phyloP scores from a whole-genome alignment of 2,329 filamentous ascomycete genomes.

The Botrytis paeoniae region DNA sequence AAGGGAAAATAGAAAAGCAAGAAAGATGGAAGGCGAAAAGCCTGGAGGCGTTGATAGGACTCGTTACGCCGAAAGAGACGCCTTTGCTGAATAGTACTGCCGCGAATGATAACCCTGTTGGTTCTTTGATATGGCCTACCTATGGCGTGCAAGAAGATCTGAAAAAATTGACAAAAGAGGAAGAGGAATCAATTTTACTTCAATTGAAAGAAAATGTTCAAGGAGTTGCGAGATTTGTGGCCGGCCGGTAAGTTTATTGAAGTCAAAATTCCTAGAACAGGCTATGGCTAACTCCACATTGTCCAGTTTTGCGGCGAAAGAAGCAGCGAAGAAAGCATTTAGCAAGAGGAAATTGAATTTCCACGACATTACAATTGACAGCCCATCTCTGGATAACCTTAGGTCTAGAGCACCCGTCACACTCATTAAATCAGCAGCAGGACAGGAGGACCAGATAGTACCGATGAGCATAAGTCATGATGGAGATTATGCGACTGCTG shows the following conservation, averaged over 20 bases:
- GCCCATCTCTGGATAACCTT: background rate
- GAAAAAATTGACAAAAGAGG: slow-evolving; percentile 5
- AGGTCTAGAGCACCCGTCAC: slow-evolving; percentile 27
- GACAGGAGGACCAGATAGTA: slow-evolving; percentile 50
- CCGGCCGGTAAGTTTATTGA: slow-evolving; percentile 28
- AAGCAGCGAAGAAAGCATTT: slow-evolving; percentile 72
- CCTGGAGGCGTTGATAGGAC: slow-evolving; percentile 8
- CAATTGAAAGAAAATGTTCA: slow-evolving; percentile 9
- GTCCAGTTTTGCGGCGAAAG: slow-evolving; percentile 59
- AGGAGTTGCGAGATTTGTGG: slow-evolving; percentile 27
- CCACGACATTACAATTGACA: slow-evolving; percentile 52
- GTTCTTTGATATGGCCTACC: background rate
- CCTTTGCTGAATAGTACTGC: background rate
- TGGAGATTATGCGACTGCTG: slow-evolving; percentile 72
- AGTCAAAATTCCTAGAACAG: background rate
- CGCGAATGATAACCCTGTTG: background rate
- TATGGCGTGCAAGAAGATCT: background rate
- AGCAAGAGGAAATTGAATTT: slow-evolving; percentile 56
- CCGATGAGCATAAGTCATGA: slow-evolving; percentile 85
- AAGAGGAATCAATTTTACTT: slow-evolving; percentile 3
- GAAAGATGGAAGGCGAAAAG: slow-evolving; percentile 1
- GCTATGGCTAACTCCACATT: background rate
- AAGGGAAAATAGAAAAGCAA: slow-evolving; percentile 3
- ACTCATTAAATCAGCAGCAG: slow-evolving; percentile 28
- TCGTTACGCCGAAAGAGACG: background rate